These are phyloP conservation scores for Rickenella mellea DNA, from an alignment of 768 basidiomycete genomes.

Conservation along the genomic window DNA sequence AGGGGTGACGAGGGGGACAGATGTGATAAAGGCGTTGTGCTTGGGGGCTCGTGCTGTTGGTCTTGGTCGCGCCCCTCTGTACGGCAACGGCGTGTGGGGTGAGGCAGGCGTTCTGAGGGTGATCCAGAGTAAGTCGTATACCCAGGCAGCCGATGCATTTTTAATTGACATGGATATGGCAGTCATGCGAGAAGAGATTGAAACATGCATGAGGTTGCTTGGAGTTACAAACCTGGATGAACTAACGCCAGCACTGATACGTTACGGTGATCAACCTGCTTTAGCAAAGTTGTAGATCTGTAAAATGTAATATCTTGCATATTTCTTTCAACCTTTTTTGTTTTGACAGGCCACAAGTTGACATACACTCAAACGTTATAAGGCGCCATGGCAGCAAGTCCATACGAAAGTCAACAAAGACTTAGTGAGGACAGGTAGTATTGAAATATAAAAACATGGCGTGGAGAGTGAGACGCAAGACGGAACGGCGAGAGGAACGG, in stretches of 20 bases:
- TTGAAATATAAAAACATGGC: background rate
- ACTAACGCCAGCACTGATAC: constrained; percentile 27
- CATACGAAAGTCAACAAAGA: no score
- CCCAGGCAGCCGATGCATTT: background rate
- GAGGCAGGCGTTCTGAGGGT: constrained; percentile 14
- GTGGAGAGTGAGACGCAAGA: background rate
- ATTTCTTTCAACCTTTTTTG: no score
- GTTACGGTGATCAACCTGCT: constrained; percentile 9
- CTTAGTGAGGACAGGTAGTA: no score
- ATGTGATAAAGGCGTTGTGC: constrained; percentile 41
- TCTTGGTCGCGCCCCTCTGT: constrained; percentile 34
- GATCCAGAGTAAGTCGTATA: constrained; percentile 12
- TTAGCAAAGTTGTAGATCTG: background rate
- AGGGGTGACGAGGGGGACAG: constrained; percentile 34
- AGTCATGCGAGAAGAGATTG: constrained; percentile 32
- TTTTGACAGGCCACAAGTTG: no score
- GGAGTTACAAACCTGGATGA: constrained; percentile 29
- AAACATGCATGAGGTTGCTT: constrained; percentile 28
- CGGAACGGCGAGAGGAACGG: background rate
- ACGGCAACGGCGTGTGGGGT: constrained; percentile 28
- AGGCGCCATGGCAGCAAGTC: no score
- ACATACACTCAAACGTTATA: no score
- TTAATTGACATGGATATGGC: no score
- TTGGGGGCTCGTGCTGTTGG: constrained; percentile 37
- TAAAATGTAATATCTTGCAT: no score